phyloP scores from a whole-genome alignment of 768 basidiomycete species.

The Scleroderma bovista region DNA sequence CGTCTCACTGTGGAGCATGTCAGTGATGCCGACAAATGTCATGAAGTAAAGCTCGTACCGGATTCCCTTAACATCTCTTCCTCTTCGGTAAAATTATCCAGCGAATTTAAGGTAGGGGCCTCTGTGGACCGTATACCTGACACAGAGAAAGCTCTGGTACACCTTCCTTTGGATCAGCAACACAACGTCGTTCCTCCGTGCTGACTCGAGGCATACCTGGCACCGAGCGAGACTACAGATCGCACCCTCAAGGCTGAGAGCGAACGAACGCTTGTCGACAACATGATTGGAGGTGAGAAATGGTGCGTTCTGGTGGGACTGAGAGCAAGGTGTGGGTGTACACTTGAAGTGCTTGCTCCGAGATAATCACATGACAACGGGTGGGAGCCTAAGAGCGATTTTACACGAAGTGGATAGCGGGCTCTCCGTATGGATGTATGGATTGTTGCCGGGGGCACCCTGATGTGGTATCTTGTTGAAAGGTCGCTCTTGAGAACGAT shows the following conservation, averaged over 20 bases:
- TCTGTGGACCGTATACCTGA: conserved; percentile 26
- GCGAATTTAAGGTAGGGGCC: conserved; percentile 42
- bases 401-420: too few relatives aligned
- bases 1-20: conserved; percentile 56
- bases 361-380: too few relatives aligned
- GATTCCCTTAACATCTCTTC: conserved; percentile 91
- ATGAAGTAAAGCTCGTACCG: conserved; percentile 42
- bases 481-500: too few relatives aligned
- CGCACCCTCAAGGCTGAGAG: conserved; percentile 7
- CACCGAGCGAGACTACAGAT: neutral
- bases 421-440: too few relatives aligned
- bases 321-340: neutral
- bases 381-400: too few relatives aligned
- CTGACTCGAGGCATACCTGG: conserved; percentile 16
- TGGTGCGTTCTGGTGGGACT: neutral
- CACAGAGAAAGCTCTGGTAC: conserved; percentile 18
- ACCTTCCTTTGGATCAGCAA: neutral
- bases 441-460: too few relatives aligned
- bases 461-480: too few relatives aligned
- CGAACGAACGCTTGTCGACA: conserved; percentile 19
- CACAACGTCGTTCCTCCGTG: too few relatives aligned
- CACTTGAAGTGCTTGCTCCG: too few relatives aligned
- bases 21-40: neutral
- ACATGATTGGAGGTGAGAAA: conserved; percentile 10
- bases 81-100: conserved; percentile 88